These are phyloP conservation scores for Pontederia crassipes DNA, from an alignment of 176 grass and related monocot species.

Conservation along the genomic window DNA sequence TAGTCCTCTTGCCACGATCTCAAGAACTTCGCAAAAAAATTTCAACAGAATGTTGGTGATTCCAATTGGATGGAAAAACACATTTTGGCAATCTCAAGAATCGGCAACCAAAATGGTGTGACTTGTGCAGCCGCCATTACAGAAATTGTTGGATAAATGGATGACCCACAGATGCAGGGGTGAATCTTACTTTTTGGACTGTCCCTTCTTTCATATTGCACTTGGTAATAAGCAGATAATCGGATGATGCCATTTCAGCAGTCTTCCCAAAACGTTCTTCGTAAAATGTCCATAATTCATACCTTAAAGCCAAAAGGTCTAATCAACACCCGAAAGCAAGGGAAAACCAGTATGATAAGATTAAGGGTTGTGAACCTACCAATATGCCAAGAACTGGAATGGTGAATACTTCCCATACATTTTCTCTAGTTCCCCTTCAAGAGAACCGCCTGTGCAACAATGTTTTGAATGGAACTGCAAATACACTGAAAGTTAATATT, in stretches of 20 bases:
- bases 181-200: neutral
- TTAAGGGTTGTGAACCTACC: constrained; percentile 43
- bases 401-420: constrained; percentile 57
- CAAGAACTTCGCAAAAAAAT: too few relatives aligned
- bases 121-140: too few relatives aligned
- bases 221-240: constrained; percentile 53
- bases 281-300: constrained; percentile 62
- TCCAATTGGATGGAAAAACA: too few relatives aligned
- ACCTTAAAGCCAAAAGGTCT: constrained; percentile 26
- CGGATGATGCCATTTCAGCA: constrained; percentile 39
- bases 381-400: constrained; percentile 85
- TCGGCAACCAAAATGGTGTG: too few relatives aligned
- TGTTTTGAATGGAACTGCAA: constrained; percentile 50
- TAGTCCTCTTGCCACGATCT: too few relatives aligned
- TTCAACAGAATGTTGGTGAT: too few relatives aligned
- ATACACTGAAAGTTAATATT: constrained; percentile 1
- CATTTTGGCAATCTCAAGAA: too few relatives aligned
- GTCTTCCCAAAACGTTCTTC: constrained; percentile 59
- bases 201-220: constrained; percentile 37
- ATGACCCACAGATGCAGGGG: neutral
- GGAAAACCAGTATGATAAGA: neutral
- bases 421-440: constrained; percentile 35
- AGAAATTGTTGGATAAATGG: too few relatives aligned
- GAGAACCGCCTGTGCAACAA: constrained; percentile 23
- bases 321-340: neutral